These are phyloP conservation scores for Mycena filopes DNA, from an alignment of 768 basidiomycete genomes.

Conservation along the genomic window DNA sequence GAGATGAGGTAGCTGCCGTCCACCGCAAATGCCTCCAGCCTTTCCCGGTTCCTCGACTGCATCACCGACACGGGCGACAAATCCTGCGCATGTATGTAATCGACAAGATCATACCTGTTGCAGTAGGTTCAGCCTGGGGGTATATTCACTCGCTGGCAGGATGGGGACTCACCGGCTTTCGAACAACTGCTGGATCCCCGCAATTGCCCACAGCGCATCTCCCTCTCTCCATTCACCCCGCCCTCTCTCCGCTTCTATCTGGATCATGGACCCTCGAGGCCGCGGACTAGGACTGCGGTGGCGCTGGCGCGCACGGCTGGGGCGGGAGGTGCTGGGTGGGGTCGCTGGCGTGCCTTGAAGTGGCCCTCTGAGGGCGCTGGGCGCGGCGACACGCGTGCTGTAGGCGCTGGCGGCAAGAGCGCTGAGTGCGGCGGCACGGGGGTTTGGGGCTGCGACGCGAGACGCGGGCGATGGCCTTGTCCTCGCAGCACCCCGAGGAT, in stretches of 20 bases:
- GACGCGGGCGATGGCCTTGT: background rate
- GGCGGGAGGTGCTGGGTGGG: no score
- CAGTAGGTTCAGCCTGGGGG: background rate
- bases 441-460: background rate
- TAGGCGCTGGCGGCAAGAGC: background rate
- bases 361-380: background rate
- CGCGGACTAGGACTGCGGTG: no score
- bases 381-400: background rate
- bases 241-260: background rate
- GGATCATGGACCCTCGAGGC: background rate
- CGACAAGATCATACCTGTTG: constrained; percentile 6
- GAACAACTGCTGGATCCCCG: background rate
- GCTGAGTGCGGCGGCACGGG: background rate
- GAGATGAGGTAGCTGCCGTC: background rate
- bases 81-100: background rate
- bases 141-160: background rate
- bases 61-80: background rate
- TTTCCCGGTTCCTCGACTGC: background rate
- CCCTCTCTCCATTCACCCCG: background rate
- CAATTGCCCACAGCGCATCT: background rate
- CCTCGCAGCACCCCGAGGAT: background rate
- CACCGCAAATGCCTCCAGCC: background rate
- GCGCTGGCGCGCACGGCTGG: no score
- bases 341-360: no score
- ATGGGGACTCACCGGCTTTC: background rate